A percentile compares a stretch with the other conserved stretches of the same genome.
phyloP scores from a whole-genome alignment of 805 yeast species.

The Starmerella davenportii region DNA sequence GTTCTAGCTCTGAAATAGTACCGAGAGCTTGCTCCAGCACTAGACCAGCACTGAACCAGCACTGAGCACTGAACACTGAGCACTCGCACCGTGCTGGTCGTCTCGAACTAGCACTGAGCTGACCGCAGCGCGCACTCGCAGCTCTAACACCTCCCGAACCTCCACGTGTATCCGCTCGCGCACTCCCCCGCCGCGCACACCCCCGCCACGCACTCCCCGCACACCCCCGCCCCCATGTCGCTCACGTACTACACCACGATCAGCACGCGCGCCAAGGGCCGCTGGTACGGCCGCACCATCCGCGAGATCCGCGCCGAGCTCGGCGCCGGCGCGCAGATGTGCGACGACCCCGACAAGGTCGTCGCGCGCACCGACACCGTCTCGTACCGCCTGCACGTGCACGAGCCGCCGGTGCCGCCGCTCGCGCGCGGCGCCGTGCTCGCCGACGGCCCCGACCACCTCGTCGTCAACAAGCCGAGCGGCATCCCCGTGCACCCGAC shows the following conservation, averaged over 20 bases:
- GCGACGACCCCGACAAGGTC: conserved; percentile 19
- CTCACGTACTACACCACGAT: conserved; percentile 13
- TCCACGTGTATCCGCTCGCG: too few species aligned
- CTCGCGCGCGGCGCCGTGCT: conserved; percentile 23
- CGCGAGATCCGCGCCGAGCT: conserved; percentile 12
- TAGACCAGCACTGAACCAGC: too few species aligned
- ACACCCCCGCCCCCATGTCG: too few species aligned
- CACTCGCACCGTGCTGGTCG: too few species aligned
- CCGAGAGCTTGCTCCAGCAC: too few species aligned
- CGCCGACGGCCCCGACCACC: conserved; percentile 45
- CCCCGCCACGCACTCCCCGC: too few species aligned
- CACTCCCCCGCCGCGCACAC: too few species aligned
- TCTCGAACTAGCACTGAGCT: too few species aligned
- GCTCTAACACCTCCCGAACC: too few species aligned
- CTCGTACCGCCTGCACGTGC: conserved; percentile 65
- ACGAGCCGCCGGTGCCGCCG: conserved; percentile 66
- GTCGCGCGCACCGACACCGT: conserved; percentile 67
- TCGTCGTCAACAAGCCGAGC: conserved; percentile 80
- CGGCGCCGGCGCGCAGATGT: conserved; percentile 7
- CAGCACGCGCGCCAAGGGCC: conserved; percentile 15
- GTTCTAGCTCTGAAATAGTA: too few species aligned
- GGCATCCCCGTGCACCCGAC: conserved; percentile 95
- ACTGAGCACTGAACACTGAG: too few species aligned
- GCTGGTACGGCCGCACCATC: conserved; percentile 15
- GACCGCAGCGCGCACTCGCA: too few species aligned